Percentiles rank a stretch among this genome's conserved stretches.
These are phyloP conservation scores for Infundibulicybe gibba DNA, from an alignment of 768 basidiomycete species.

Conservation along the genomic window DNA sequence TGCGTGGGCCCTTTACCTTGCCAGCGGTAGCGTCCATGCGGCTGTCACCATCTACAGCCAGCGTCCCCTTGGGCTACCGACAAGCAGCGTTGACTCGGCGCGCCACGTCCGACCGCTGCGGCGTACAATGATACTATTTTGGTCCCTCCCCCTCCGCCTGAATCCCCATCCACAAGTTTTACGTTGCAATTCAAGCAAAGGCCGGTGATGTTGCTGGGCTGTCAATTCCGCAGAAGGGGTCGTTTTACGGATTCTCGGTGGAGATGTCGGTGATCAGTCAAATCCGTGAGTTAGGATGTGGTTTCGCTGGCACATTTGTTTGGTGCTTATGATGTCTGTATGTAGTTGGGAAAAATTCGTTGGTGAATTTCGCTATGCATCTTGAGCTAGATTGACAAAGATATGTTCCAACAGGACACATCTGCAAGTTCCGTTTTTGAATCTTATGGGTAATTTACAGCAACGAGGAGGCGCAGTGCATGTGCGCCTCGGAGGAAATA, in stretches of 20 bases:
- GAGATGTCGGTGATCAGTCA: constrained; percentile 72
- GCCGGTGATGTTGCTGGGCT: constrained; percentile 25
- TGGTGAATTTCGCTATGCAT: constrained; percentile 9
- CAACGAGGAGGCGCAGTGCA: constrained; percentile 52
- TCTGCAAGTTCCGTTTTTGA: constrained; percentile 56
- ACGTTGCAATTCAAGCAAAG: constrained; percentile 39
- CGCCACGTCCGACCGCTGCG: constrained; percentile 17
- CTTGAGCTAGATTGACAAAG: constrained; percentile 9
- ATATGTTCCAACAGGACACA: constrained; percentile 31
- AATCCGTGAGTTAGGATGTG: constrained; percentile 48
- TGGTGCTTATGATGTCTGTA: constrained; percentile 4
- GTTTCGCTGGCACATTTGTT: constrained; percentile 9
- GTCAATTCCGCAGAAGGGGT: constrained; percentile 40
- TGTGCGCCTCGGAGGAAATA: constrained; percentile 65
- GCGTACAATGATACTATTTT: constrained; percentile 53
- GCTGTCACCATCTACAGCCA: no score
- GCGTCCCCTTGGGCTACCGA: no score
- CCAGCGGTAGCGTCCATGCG: no score
- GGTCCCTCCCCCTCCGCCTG: constrained; percentile 45
- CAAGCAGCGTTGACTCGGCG: no score
- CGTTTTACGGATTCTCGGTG: constrained; percentile 72
- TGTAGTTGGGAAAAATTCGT: constrained; percentile 54
- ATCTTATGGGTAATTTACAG: constrained; percentile 57
- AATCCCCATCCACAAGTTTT: constrained; percentile 31
- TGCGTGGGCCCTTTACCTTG: no score